These are phyloP conservation scores for Leccinum variicolor DNA, from an alignment of 768 basidiomycete species.

Conservation along the genomic window DNA sequence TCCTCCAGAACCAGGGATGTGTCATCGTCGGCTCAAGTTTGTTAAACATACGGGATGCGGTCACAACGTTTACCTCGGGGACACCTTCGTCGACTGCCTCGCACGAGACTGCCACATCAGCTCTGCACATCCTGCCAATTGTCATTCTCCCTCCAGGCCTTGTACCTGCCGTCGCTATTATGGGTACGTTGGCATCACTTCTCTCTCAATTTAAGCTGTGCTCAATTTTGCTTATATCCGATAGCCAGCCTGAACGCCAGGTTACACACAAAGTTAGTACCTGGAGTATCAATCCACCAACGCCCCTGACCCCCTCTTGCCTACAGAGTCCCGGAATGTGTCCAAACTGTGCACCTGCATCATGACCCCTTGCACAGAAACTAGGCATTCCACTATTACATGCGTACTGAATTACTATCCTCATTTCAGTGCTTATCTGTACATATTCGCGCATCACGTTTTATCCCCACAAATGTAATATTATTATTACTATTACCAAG, in stretches of 20 bases:
- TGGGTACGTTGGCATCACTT: constrained; percentile 31
- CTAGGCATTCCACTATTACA: too few species aligned
- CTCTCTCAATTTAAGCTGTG: not conserved
- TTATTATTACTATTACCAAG: constrained; percentile 3
- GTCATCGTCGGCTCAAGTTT: constrained; percentile 59
- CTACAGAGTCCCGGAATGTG: constrained; percentile 39
- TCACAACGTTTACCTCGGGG: constrained; percentile 47
- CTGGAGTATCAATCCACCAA: constrained; percentile 2
- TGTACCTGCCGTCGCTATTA: constrained; percentile 58
- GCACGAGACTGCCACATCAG: constrained; percentile 44
- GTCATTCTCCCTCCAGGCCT: constrained; percentile 33
- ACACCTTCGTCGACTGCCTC: constrained; percentile 53
- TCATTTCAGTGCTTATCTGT: constrained; percentile 1
- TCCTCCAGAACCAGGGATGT: constrained; percentile 43
- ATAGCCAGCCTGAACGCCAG: constrained; percentile 54
- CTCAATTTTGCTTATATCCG: not conserved
- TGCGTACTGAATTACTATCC: not conserved
- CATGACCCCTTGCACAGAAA: too few species aligned
- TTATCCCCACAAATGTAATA: constrained; percentile 14
- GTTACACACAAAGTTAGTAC: constrained; percentile 41
- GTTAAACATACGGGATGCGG: constrained; percentile 47
- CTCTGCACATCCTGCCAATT: constrained; percentile 45
- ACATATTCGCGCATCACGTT: constrained; percentile 8
- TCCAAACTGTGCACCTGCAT: constrained; percentile 30
- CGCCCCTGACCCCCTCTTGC: constrained; percentile 14